Percentiles rank a stretch among this genome's conserved stretches.
Evolutionary conservation across 768 basidiomycete genomes (phyloP).

Genomic region (Sarcodon sp.): DNA sequence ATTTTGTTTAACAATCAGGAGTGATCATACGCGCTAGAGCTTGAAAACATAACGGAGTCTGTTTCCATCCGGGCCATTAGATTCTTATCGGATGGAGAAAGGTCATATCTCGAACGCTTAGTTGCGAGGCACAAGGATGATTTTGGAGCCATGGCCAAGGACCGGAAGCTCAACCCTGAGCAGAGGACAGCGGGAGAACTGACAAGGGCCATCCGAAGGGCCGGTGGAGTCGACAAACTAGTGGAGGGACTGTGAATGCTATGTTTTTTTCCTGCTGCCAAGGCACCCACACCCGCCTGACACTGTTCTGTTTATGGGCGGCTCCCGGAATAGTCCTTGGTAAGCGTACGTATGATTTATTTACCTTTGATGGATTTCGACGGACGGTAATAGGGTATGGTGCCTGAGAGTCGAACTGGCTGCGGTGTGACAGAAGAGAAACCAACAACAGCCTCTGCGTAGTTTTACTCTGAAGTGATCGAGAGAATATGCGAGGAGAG

Average conservation of each 20-base stretch:
- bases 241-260: neutral
- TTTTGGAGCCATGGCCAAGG: constrained; percentile 63
- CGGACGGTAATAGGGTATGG: too few species aligned
- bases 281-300: too few species aligned
- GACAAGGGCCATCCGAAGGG: constrained; percentile 43
- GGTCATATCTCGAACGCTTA: constrained; percentile 49
- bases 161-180: constrained; percentile 66
- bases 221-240: constrained; percentile 28
- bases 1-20: constrained; percentile 1
- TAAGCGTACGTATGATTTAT: too few species aligned
- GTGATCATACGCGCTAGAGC: constrained; percentile 25
- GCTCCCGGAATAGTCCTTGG: too few species aligned
- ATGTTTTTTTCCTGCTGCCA: too few species aligned
- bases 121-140: constrained; percentile 62
- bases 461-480: too few species aligned
- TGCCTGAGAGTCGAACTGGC: too few species aligned
- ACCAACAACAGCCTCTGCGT: too few species aligned
- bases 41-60: constrained; percentile 46
- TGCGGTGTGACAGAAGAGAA: too few species aligned
- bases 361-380: too few species aligned
- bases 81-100: constrained; percentile 58
- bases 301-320: too few species aligned
- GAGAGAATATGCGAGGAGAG: too few species aligned
- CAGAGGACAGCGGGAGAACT: constrained; percentile 82
- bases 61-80: constrained; percentile 14